Evolutionary conservation across 768 basidiomycete species (phyloP), one percentile per base, ranked within the genome.

Genomic region (Serendipita vermifera): DNA sequence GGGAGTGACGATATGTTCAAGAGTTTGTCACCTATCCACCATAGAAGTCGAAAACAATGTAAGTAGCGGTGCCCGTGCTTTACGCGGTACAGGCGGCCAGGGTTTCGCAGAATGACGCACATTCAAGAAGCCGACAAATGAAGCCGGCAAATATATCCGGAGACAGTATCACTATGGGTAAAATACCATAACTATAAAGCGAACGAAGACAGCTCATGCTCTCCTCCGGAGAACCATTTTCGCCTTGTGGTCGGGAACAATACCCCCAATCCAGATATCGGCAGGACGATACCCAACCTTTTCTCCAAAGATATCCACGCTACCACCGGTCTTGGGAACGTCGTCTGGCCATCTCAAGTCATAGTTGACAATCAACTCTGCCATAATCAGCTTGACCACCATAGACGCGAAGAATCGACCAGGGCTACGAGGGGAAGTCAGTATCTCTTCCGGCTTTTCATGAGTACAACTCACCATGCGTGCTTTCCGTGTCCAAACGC

Each of bases 391-490:
- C 61, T 79, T 78, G 31, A 76, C 56, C 59, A 72, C 73, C 53
- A 69, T 73, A 17, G 70, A 70, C 13, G 73, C 73, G 60, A 76
- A 74, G 62, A 75, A 73, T 11, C 74, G 67, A 29, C 74, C 73
- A n/a, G 75, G 72, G 57, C 72, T 74, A 55, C 32, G 36, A 38
- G 11, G 11, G 15, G 17, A 26, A n/a, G 5, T 41, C 17, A 41
- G 6, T 9, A 26, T 7, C 5, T 26, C 26, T 5, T n/a, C 5
- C 5, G 38, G 32, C 29, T 36, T 13, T 27, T 33, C 26, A 38
- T 59, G 51, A 15, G 54, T 20, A 2, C 5, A 13, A n/a, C 48
- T 55, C 51, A 57, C 59, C 59, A 60, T n/a, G 74, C 77, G 62
- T 70, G 73, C 1, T 70, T 65, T 9, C 62, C 59, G 24, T 40